Evolutionary conservation across 371 early-diverging fungal genomes (phyloP).

Genomic region (Actinomortierella ambigua): DNA sequence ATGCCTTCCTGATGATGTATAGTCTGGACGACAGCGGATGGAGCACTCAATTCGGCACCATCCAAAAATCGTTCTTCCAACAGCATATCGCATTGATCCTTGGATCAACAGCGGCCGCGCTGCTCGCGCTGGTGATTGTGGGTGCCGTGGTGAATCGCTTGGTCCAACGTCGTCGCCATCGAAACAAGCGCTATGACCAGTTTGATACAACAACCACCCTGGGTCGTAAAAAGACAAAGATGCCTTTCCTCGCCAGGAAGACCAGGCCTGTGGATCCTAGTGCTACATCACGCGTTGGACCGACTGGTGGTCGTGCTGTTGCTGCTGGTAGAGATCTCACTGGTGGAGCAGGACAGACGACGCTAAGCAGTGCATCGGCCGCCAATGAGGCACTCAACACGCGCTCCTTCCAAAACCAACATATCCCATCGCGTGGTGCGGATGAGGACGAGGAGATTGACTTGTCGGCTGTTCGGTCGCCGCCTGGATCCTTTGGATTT

Average conservation of each 20-base stretch:
- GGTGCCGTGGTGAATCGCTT: conserved; percentile 11
- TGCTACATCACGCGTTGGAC: too few relatives aligned
- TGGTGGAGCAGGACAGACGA: too few relatives aligned
- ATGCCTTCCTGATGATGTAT: conserved; percentile 21
- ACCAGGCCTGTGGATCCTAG: too few relatives aligned
- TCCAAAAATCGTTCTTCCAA: conserved; percentile 20
- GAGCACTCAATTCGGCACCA: conserved; percentile 29
- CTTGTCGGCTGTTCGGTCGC: conserved; percentile 17
- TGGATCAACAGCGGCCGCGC: conserved; percentile 15
- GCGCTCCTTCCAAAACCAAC: too few relatives aligned
- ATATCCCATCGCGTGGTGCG: too few relatives aligned
- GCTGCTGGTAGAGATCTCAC: too few relatives aligned
- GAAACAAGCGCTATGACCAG: too few relatives aligned
- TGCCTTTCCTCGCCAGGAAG: conserved; percentile 12
- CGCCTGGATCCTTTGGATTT: too few relatives aligned
- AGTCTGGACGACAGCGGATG: conserved; percentile 10
- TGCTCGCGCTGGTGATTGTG: conserved; percentile 8
- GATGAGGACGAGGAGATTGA: conserved; percentile 14
- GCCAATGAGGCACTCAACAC: too few relatives aligned
- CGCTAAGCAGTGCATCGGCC: too few relatives aligned
- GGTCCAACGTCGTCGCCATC: neutral
- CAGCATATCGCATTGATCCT: conserved; percentile 19
- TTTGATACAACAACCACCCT: neutral
- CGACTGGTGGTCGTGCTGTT: too few relatives aligned
- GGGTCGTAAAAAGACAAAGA: conserved; percentile 7